These are phyloP conservation scores for Centaurea solstitialis DNA, from an alignment of 129 eudicot species.

Conservation along the genomic window DNA sequence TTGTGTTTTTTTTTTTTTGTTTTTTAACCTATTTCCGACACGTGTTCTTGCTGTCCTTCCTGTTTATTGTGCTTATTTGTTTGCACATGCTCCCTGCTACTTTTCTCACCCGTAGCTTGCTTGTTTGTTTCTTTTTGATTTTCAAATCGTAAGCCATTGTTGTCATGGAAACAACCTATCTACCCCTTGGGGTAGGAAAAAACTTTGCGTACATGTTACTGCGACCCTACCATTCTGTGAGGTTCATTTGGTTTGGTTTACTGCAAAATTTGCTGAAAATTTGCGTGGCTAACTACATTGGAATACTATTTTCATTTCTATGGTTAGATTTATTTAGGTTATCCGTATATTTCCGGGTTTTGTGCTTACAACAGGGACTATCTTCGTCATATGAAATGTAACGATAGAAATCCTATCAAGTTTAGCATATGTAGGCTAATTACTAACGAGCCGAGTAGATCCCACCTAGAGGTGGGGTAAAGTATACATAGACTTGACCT, in stretches of 20 bases:
- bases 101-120: too few relatives aligned
- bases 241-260: neutral
- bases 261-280: neutral
- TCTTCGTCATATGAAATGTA: neutral
- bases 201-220: neutral
- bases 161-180: neutral
- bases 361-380: neutral
- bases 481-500: too few relatives aligned
- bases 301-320: neutral
- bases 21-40: neutral
- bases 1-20: neutral
- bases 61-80: neutral
- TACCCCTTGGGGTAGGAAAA: neutral
- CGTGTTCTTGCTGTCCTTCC: neutral
- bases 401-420: neutral
- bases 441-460: neutral
- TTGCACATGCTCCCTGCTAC: too few relatives aligned
- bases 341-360: neutral
- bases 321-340: neutral
- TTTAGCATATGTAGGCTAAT: neutral
- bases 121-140: too few relatives aligned
- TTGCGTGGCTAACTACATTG: neutral
- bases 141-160: neutral
- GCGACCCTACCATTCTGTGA: neutral
- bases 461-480: neutral